A percentile compares a stretch with the other conserved stretches of the same genome.
These are phyloP conservation scores for Penicillium sclerotiorum DNA, from an alignment of 2,329 filamentous ascomycete species.

Conservation along the genomic window DNA sequence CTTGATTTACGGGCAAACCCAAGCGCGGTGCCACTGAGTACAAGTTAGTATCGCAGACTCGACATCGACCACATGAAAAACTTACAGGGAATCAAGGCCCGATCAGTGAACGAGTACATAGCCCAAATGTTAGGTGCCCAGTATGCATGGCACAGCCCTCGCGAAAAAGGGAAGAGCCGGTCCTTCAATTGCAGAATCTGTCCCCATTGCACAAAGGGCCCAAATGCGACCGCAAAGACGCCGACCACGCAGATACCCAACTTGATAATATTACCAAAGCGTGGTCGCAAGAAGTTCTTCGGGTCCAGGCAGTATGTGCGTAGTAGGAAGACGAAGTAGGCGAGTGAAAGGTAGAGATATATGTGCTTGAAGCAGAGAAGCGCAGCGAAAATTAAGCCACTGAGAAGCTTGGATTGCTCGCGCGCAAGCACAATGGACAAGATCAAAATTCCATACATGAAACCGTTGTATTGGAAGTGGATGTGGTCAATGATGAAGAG, in stretches of 20 bases:
- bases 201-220: slow-evolving; percentile 78
- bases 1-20: slow-evolving; percentile 70
- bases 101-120: slow-evolving; percentile 88
- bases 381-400: slow-evolving; percentile 80
- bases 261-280: slow-evolving; percentile 78
- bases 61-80: slow-evolving; percentile 8
- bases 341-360: slow-evolving; percentile 92
- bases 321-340: slow-evolving; percentile 93
- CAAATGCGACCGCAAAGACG: slow-evolving; percentile 81
- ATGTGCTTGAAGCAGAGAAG: slow-evolving; percentile 97
- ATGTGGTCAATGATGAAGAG: slow-evolving; percentile 97
- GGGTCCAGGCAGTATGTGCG: slow-evolving; percentile 83
- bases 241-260: slow-evolving; percentile 71
- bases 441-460: slow-evolving; percentile 88
- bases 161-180: slow-evolving; percentile 88
- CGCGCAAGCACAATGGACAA: slow-evolving; percentile 83
- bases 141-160: slow-evolving; percentile 94
- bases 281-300: slow-evolving; percentile 73
- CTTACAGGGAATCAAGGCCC: slow-evolving; percentile 78
- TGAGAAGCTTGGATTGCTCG: slow-evolving; percentile 70
- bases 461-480: slow-evolving; percentile 98
- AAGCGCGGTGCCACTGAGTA: slow-evolving; percentile 74
- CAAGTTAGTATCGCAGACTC: slow-evolving; percentile 34
- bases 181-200: slow-evolving; percentile 83
- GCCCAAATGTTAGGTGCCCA: slow-evolving; percentile 99